Evolutionary conservation across 2,329 filamentous ascomycete species (phyloP).

Genomic region (Harringtonia lauricola): DNA sequence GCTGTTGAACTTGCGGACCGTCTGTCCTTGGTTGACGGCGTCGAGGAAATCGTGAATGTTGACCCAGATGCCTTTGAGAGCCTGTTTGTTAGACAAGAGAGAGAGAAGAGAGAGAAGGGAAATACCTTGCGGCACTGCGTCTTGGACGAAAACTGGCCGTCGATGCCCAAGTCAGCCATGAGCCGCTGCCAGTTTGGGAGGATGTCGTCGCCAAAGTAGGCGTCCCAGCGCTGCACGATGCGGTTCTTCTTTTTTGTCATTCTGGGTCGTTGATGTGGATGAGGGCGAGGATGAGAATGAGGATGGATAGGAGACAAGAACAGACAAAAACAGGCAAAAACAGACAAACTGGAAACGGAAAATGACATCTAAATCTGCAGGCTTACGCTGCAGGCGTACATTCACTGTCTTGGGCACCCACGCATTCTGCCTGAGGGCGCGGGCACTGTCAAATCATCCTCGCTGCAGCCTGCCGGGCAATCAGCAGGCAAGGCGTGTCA

Average conservation of each 20-base stretch:
- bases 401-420: no score
- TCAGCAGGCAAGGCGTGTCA: no score
- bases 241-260: background rate
- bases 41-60: constrained; percentile 39
- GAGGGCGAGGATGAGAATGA: no score
- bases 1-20: constrained; percentile 22
- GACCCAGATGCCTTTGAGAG: constrained; percentile 28
- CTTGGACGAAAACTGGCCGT: constrained; percentile 26
- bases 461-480: no score
- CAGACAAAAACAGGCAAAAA: no score
- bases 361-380: no score
- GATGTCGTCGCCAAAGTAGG: constrained; percentile 19
- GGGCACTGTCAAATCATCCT: no score
- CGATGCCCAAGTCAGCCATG: constrained; percentile 30
- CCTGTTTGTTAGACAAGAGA: constrained; percentile 18
- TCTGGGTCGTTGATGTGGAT: no score
- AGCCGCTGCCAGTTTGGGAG: constrained; percentile 34
- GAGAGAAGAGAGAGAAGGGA: background rate
- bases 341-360: no score
- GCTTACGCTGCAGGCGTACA: no score
- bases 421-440: no score
- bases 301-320: no score
- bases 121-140: constrained; percentile 32
- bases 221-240: constrained; percentile 12
- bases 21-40: constrained; percentile 14